A percentile compares a stretch with the other conserved stretches of the same genome.
Evolutionary conservation across 2,329 filamentous ascomycete species (phyloP).

Genomic region (Westerdykella ornata): DNA sequence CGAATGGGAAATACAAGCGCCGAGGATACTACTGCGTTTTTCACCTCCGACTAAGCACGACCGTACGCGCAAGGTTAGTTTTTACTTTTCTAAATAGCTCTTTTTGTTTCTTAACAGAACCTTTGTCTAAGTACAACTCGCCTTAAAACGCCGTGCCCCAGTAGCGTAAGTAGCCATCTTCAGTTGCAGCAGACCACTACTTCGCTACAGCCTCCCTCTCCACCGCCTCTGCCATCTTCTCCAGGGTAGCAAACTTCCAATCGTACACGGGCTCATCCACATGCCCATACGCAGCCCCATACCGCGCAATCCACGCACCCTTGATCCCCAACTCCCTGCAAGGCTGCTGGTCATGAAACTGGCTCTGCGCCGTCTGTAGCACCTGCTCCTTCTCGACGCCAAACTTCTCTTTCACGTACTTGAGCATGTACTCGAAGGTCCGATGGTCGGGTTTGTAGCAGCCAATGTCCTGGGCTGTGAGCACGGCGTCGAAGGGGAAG

Average conservation of each 20-base stretch:
- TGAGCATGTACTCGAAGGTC: conserved; percentile 63
- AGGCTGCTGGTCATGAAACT: conserved; percentile 61
- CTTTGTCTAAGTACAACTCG: no score
- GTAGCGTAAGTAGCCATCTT: no score
- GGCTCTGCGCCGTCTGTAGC: conserved; percentile 62
- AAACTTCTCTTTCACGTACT: conserved; percentile 48
- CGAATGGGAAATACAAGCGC: no score
- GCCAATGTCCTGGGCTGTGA: conserved; percentile 66
- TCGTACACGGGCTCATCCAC: conserved; percentile 37
- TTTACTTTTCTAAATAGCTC: no score
- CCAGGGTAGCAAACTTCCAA: conserved; percentile 55
- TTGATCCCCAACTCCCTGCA: conserved; percentile 54
- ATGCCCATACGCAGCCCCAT: conserved; percentile 43
- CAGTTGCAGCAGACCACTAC: no score
- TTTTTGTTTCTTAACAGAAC: no score
- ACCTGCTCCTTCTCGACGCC: conserved; percentile 53
- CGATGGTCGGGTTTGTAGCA: conserved; percentile 59
- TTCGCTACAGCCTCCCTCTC: conserved; percentile 34
- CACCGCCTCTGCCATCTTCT: conserved; percentile 54
- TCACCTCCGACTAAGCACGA: no score
- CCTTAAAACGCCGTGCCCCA: no score
- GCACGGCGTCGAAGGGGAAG: conserved; percentile 55
- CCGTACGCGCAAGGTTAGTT: no score
- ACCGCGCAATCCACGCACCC: conserved; percentile 59
- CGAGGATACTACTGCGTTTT: no score